Evolutionary conservation across 2,329 filamentous ascomycete genomes (phyloP), one percentile per base, ranked within the genome.

Genomic region (Fusarium brachygibbosum): DNA sequence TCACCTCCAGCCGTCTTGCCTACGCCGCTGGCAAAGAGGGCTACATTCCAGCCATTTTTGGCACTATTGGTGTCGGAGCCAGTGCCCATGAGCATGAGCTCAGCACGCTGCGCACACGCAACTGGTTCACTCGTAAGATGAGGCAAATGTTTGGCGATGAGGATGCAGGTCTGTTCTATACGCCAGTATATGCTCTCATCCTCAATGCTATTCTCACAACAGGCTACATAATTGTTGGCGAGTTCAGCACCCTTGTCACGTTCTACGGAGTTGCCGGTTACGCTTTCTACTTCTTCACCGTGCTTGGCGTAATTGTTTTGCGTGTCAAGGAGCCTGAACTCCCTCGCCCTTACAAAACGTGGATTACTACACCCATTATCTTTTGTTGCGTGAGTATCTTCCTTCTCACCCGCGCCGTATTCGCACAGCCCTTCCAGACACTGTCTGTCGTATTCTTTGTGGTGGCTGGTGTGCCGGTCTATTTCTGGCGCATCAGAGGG

Each of bases 311-410:
- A 49, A 98, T 99, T 67, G 88, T 99, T 53, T 84, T 99, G 66
- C 87, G 96, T 31, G 93, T 98, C 31, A 88, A 87, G 66, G 96
- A 99, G 79, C 96, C 96, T 6, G 85, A 90, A 66, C 86, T 99
- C 45, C 94, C 98, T 78, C 84, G 96, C 28, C 95, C 96, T 1
- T 99, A 99, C 81, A 91, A 90, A 78, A 97, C 94, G 5, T 99
- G 95, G 96, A 97, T 99, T 76, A 91, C 91, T 1, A 99, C 96
- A 4, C 96, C 96, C 13, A 95, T 99, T 70, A 95, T 98, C 58
- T 99, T 99, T 79, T 99, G 96, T 86, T 99, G 96, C 76, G 96
- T 99, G 38, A 97, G 93, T 77, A 80, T 99, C 69, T 99, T 99
- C 77, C 80, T 99, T 69, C 87, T 99, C 41, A 94, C 90, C 76